Percentiles rank a stretch among this genome's conserved stretches.
Evolutionary conservation across 148 eudicot genomes (phyloP).

Genomic region (Mesembryanthemum crystallinum): DNA sequence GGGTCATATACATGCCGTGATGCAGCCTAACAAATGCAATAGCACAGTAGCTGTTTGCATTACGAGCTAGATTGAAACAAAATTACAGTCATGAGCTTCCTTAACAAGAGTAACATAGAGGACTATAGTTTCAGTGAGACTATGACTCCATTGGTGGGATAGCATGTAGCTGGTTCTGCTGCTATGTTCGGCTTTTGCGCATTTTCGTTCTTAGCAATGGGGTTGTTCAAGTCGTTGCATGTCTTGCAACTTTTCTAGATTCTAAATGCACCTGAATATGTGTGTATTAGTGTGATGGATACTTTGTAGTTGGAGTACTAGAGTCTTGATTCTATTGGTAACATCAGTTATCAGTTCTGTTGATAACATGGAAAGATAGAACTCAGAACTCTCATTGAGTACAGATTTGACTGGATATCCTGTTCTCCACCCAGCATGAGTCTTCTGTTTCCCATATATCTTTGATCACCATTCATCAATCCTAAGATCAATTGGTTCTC

Average conservation of each 20-base stretch:
- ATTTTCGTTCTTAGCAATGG: background rate
- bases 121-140: background rate
- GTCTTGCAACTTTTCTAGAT: background rate
- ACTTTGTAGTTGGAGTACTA: background rate
- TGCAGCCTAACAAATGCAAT: background rate
- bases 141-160: background rate
- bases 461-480: background rate
- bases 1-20: background rate
- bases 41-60: no score
- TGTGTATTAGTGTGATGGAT: background rate
- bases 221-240: no score
- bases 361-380: background rate
- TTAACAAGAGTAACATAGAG: background rate
- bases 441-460: background rate
- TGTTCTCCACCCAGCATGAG: background rate
- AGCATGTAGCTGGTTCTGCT: background rate
- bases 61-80: background rate
- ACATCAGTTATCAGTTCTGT: background rate
- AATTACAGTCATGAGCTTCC: background rate
- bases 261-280: background rate
- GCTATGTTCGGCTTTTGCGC: background rate
- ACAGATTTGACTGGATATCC: background rate
- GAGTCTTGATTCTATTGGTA: background rate
- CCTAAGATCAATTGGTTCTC: background rate
- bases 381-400: background rate